phyloP scores from a whole-genome alignment of 495 filamentous ascomycete species.

The Daldinia bambusicola region DNA sequence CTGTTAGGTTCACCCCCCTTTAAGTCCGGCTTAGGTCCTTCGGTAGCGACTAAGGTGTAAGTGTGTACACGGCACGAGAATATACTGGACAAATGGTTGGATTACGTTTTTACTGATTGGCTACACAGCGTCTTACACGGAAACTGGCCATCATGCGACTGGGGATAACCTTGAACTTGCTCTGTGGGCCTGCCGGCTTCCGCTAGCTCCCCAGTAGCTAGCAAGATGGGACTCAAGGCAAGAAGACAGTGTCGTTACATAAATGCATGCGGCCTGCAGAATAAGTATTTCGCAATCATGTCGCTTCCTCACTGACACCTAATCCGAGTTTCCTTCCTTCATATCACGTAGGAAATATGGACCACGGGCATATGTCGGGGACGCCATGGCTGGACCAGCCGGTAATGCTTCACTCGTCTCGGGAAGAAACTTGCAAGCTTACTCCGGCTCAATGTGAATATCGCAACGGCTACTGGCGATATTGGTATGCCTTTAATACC shows the following conservation, averaged over 20 bases:
- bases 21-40: neutral
- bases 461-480: slow-evolving; percentile 57
- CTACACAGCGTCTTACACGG: neutral
- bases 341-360: slow-evolving; percentile 23
- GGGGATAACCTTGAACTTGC: slow-evolving; percentile 10
- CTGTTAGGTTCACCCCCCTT: slow-evolving; percentile 24
- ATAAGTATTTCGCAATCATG: neutral
- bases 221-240: neutral
- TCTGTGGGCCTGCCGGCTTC: slow-evolving; percentile 11
- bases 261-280: slow-evolving; percentile 20
- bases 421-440: slow-evolving; percentile 57
- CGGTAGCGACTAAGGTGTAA: neutral
- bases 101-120: slow-evolving; percentile 29
- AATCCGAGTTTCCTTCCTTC: neutral
- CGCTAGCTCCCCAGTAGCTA: slow-evolving; percentile 5
- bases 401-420: slow-evolving; percentile 60
- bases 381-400: slow-evolving; percentile 59
- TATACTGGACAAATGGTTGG: slow-evolving; percentile 5
- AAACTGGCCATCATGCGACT: slow-evolving; percentile 15
- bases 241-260: slow-evolving; percentile 24
- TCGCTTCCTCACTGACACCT: neutral
- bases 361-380: slow-evolving; percentile 23
- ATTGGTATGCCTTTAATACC: slow-evolving; percentile 52
- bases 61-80: slow-evolving; percentile 1
- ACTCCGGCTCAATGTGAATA: slow-evolving; percentile 61